Evolutionary conservation across 257 asterid species (phyloP), one percentile per base, ranked within the genome.

Genomic region (Scutellaria baicalensis): DNA sequence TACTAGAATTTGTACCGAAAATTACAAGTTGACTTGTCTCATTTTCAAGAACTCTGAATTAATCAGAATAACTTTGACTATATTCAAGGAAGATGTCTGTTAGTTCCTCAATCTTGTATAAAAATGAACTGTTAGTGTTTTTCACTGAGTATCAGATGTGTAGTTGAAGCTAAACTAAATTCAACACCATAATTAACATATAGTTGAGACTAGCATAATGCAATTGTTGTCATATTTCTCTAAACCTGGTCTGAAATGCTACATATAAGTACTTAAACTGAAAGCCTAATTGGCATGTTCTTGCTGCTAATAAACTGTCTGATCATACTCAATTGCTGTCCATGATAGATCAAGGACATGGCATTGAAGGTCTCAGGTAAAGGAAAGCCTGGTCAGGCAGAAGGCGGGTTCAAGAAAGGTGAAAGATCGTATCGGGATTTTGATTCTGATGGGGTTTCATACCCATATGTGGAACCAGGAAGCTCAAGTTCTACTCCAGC

Each of bases 341-440:
- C 12, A 9, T 57, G 54, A 78, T 86, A 90, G 98, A 90, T 93
- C 51, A 93, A 89, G 86, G 98, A 91, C 74, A 89, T 92, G 78
- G 96, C 92, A n/a, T 76, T 91, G 79, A 93, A 91, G 72, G 96
- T 89, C 6, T 88, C 98, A 2, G 92, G 97, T 48, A 90, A 93
- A 80, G 86, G 95, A 79, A 89, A 87, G 83, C 84, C 95, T 2
- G 73, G 71, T 59, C 79, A 70, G 69, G 78, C 77, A 17, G 83
- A 82, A 45, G 81, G 82, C 64, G 71, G 59, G 23, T 90, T 72
- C 81, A 87, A 75, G 78, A 90, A 59, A 73, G 96, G 83, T 23
- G 78, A 81, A 35, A 74, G 84, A 74, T 77, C 88, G 11, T 86
- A 85, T 73, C 84, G 95, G 0, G 94, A 89, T 35, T 87, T 84